Base-by-base conservation (phyloP, 306 rosid species). In the Heteromeles arbutifolia region DNA sequence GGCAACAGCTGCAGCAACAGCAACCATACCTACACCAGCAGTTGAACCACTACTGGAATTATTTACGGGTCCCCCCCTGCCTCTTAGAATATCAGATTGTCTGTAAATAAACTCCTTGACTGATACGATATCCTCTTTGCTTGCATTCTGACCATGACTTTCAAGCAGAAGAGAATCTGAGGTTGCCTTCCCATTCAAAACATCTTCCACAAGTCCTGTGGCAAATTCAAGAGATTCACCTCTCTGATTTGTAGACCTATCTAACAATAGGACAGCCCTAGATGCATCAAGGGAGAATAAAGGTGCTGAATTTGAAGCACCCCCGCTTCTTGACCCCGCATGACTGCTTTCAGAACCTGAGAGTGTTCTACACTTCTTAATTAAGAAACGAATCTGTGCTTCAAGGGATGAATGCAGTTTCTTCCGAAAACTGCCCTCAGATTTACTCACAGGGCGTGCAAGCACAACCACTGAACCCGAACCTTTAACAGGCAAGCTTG, bases 261-360 rank as follows among this genome's bases (percentile, higher is more conserved):
- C 96, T 78, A 88, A 82, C 82, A 94, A 80, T 77, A 87, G 88
- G 83, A 90, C 93, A 22, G 97, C 92, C 64, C 89, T 88, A 17
- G 95, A 88, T 76, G 98, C 89, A 84, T 94, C 98, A 18, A 94
- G 93, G 57, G 96, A 92, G 85, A 94, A 88, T 77, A 92, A 82
- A 63, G 93, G 88, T 22, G 88, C 85, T 75, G 88, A 82, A 74
- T 77, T 70, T 59, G 96, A 86, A 50, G 80, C 70, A 44, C 82
- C 83, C 25, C 90, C 91, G 72, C 87, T 80, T 81, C 94, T 93
- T 26, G 87, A 71, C 72, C 92, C 89, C 24, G 82, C 72, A 82
- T 91, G 93, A 82, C 83, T 86, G 50, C 85, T 71, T 78, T 91
- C 97, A 69, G 90, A 87, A 78, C 97, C 89, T 8, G 90, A 85